These are phyloP conservation scores for Filobasidium wieringae DNA, from an alignment of 768 basidiomycete species.

Conservation along the genomic window DNA sequence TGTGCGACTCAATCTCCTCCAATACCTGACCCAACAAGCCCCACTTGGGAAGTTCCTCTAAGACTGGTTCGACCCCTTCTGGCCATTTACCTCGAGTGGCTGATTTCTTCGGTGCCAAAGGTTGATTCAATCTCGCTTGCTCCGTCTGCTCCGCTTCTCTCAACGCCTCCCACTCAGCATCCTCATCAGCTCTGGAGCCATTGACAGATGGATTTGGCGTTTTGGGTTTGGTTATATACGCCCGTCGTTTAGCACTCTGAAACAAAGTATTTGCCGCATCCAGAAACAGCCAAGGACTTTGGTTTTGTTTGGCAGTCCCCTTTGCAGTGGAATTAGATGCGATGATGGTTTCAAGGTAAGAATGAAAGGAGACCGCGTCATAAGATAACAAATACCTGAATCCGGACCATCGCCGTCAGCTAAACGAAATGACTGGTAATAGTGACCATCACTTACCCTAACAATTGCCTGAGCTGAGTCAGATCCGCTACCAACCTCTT, in stretches of 20 bases:
- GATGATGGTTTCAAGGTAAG: conserved; percentile 77
- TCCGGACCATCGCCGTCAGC: background rate
- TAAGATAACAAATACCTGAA: conserved; percentile 73
- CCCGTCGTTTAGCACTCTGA: conserved; percentile 63
- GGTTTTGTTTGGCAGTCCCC: conserved; percentile 54
- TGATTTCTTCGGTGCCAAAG: background rate
- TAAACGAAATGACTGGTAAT: background rate
- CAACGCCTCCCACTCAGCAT: conserved; percentile 47
- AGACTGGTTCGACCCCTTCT: conserved; percentile 50
- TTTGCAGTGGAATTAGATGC: conserved; percentile 49
- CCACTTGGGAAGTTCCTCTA: conserved; percentile 97
- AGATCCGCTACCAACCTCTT: conserved; percentile 85
- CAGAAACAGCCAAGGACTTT: conserved; percentile 71
- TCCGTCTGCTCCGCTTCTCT: conserved; percentile 23
- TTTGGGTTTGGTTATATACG: conserved; percentile 49
- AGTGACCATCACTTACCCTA: conserved; percentile 48
- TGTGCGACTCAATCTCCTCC: conserved; percentile 70
- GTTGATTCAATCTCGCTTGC: background rate
- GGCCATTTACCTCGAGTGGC: conserved; percentile 16
- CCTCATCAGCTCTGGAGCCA: conserved; percentile 42
- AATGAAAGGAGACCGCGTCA: conserved; percentile 79
- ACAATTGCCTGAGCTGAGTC: conserved; percentile 65
- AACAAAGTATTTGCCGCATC: conserved; percentile 84
- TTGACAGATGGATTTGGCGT: conserved; percentile 2
- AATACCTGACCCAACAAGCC: conserved; percentile 67